Base-by-base conservation (phyloP, 495 filamentous ascomycete genomes). In the Penicillium nucicola region DNA sequence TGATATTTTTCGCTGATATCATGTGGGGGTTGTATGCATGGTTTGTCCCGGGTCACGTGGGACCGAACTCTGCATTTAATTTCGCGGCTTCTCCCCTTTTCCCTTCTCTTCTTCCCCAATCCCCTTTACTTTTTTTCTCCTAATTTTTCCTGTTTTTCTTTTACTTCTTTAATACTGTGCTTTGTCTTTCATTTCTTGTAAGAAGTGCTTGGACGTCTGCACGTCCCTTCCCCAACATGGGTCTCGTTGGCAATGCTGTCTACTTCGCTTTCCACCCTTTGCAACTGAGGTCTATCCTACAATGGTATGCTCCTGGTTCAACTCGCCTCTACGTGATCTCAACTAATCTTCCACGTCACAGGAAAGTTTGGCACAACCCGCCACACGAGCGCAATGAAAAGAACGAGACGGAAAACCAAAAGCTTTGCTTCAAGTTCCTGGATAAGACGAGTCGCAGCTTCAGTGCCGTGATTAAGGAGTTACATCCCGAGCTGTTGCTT, bases 351-450 rank as follows among this genome's bases (percentile, higher is more conserved):
- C 25, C 14, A 32, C 36, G 15, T 48, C 46, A 52, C 65, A 97
- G 92, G 92, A 95, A 92, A 78, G 77, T 92, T 56, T 97, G 91
- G 91, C 93, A 97, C 72, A 87, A 91, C 54, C 85, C 95, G 0
- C 88, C 93, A 20, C 89, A 98, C 71, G 84, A 83, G 65, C 89
- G 95, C 37, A 79, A 95, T 57, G 71, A 77, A 50, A 75, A 76
- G 48, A 85, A 90, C 51, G 95, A 97, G 65, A 73, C 84, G 5
- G 71, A 75, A 32, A 87, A 85, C 3, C 78, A 93, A 50, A 81
- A 80, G 64, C 70, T 77, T 68, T 97, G 93, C 76, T 97, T 95
- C 75, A 71, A 87, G 44, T 87, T 90, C 65, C 82, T 98, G 45
- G 80, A 95, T 59, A 42, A 85, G 75, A 97, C 93, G 13, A 96